A percentile compares a stretch with the other conserved stretches of the same genome.
phyloP scores from a whole-genome alignment of 2,329 filamentous ascomycete genomes.

The Pseudocercospora fuligena region DNA sequence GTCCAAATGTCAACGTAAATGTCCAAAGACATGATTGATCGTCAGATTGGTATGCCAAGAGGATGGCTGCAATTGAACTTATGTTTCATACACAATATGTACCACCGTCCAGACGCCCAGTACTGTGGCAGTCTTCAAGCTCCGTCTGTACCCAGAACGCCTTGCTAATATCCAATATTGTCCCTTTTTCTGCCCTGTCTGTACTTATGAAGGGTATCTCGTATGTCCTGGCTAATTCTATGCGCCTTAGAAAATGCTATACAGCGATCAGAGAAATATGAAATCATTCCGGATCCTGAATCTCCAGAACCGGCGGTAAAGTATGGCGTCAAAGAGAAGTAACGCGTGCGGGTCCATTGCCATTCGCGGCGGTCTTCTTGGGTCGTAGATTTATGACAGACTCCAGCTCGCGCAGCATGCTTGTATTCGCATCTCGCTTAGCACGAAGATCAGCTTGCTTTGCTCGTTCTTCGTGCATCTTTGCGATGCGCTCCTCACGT shows the following conservation, averaged over 20 bases:
- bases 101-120: background rate
- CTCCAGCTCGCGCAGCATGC: constrained; percentile 91
- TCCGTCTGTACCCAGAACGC: background rate
- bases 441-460: constrained; percentile 73
- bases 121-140: background rate
- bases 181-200: background rate
- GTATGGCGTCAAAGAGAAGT: constrained; percentile 19
- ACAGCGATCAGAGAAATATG: background rate
- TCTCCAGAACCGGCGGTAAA: background rate
- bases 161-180: background rate
- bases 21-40: background rate
- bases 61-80: background rate
- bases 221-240: background rate
- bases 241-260: constrained; percentile 3
- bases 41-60: background rate
- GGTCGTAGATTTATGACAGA: constrained; percentile 68
- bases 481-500: constrained; percentile 83
- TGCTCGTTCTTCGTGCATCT: constrained; percentile 85
- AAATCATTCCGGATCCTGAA: background rate
- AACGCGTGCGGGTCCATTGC: constrained; percentile 14
- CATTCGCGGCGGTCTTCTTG: constrained; percentile 23
- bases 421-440: constrained; percentile 78
- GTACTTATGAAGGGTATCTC: constrained; percentile 6
- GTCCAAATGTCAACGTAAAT: background rate
- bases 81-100: constrained; percentile 1